Conservation (phyloP, 208 protist genomes). For the Trichomonas vaginalis region DNA sequence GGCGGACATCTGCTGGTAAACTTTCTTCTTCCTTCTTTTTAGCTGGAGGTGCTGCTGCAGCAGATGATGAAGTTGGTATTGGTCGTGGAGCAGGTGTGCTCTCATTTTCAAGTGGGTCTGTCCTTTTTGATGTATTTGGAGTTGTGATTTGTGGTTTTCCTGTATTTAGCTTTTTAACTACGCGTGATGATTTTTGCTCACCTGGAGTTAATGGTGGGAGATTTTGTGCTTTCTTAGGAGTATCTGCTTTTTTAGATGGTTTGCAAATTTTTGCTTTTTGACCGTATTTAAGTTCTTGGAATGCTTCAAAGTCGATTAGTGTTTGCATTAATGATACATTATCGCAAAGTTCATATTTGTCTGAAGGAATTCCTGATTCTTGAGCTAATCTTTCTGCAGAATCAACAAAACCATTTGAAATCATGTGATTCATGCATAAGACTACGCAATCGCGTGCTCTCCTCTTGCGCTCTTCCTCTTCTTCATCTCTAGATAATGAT, state of each 20-base stretch:
- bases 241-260: neutral
- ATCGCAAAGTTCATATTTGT: neutral
- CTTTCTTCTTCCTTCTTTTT: neutral
- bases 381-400: neutral
- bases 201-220: neutral
- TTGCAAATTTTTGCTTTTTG: neutral
- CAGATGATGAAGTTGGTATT: neutral
- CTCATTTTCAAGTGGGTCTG: neutral
- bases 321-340: neutral
- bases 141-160: neutral
- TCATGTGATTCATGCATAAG: neutral
- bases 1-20: neutral
- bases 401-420: neutral
- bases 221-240: neutral
- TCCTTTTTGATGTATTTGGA: neutral
- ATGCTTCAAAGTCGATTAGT: neutral
- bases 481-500: neutral
- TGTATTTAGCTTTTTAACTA: neutral
- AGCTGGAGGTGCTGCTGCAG: neutral
- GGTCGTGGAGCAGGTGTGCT: neutral
- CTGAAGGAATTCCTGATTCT: constrained; percentile 12
- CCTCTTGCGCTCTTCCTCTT: neutral
- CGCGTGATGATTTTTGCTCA: neutral
- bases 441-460: neutral
- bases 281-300: constrained; percentile 10